Evolutionary conservation across 2,329 filamentous ascomycete genomes (phyloP).

Genomic region (Fusarium kyushuense): DNA sequence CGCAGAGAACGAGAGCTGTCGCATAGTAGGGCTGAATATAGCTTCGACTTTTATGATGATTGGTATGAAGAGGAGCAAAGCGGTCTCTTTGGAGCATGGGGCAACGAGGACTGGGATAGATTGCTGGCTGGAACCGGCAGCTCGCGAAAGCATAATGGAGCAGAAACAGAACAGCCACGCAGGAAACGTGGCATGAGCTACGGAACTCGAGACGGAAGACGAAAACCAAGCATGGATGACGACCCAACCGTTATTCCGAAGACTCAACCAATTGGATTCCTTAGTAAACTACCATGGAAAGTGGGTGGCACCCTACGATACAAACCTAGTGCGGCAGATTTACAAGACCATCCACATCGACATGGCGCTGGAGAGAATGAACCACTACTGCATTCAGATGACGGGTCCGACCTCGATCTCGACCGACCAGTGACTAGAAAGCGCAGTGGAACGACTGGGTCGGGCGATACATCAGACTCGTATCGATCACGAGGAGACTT

Average conservation of each 20-base stretch:
- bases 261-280: conserved; percentile 85
- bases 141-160: conserved; percentile 52
- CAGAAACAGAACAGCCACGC: conserved; percentile 70
- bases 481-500: conserved; percentile 89
- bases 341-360: conserved; percentile 84
- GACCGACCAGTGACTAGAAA: conserved; percentile 56
- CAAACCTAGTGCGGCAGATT: conserved; percentile 88
- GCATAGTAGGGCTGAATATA: conserved; percentile 78
- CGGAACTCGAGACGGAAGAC: conserved; percentile 71
- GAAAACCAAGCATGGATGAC: conserved; percentile 65
- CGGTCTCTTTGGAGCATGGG: conserved; percentile 78
- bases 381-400: conserved; percentile 69
- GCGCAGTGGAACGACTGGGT: conserved; percentile 82
- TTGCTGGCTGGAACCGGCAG: conserved; percentile 77
- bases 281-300: conserved; percentile 86
- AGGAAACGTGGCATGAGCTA: conserved; percentile 91
- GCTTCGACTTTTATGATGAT: conserved; percentile 98
- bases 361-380: conserved; percentile 70
- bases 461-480: conserved; percentile 85
- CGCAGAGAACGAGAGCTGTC: conserved; percentile 71
- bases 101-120: conserved; percentile 85
- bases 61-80: conserved; percentile 77
- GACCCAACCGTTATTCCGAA: conserved; percentile 93
- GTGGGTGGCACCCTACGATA: conserved; percentile 86
- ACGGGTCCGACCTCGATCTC: conserved; percentile 50